These are phyloP conservation scores for Cytidiella melzeri DNA, from an alignment of 768 basidiomycete genomes.

Conservation along the genomic window DNA sequence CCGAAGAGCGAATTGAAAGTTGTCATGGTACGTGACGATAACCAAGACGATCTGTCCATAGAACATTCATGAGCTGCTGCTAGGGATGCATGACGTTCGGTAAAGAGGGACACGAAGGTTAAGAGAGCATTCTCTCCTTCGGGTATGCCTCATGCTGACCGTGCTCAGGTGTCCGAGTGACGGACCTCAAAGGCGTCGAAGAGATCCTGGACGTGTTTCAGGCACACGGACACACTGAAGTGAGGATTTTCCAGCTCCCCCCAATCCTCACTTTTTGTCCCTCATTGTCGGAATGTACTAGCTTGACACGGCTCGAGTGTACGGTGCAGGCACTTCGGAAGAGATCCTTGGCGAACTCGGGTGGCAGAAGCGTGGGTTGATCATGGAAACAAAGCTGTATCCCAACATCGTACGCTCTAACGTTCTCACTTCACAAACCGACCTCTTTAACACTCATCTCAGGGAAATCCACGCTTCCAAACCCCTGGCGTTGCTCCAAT, in stretches of 20 bases:
- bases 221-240: conserved; percentile 50
- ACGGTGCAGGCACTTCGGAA: conserved; percentile 27
- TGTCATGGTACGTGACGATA: conserved; percentile 36
- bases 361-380: conserved; percentile 44
- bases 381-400: conserved; percentile 55
- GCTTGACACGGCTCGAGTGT: conserved; percentile 26
- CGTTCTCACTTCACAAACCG: neutral
- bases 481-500: neutral
- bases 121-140: neutral
- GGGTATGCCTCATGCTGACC: neutral
- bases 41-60: neutral
- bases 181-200: conserved; percentile 41
- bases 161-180: conserved; percentile 35
- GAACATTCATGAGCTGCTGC: neutral
- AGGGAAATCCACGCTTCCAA: neutral
- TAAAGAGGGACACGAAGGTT: conserved; percentile 38
- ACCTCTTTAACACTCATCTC: neutral
- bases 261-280: neutral
- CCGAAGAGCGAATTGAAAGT: conserved; percentile 42
- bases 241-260: no score
- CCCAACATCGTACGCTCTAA: conserved; percentile 4
- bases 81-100: conserved; percentile 55
- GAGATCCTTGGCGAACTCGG: conserved; percentile 42
- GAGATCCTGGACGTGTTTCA: conserved; percentile 49
- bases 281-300: conserved; percentile 1